Conservation (phyloP, 306 rosid genomes). For the Cotoneaster glaucophyllus region DNA sequence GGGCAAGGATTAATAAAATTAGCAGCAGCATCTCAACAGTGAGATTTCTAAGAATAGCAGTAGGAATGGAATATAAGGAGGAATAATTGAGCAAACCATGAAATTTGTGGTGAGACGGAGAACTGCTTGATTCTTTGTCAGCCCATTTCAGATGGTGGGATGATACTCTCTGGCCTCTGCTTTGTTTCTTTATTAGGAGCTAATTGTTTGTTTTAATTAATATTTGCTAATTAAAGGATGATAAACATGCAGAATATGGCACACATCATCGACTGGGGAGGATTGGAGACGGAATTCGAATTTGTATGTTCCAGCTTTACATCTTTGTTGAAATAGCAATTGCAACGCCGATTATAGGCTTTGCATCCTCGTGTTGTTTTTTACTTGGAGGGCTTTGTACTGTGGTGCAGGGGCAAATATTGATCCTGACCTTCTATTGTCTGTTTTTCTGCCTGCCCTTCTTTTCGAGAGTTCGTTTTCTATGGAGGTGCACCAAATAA, state of each 20-base stretch:
- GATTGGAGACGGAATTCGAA: constrained; percentile 90
- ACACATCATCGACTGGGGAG: constrained; percentile 71
- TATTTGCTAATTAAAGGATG: background rate
- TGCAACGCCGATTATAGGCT: background rate
- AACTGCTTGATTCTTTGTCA: background rate
- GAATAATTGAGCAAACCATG: background rate
- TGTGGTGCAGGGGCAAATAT: constrained; percentile 74
- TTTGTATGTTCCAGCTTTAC: constrained; percentile 53
- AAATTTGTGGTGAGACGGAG: background rate
- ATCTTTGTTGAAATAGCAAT: background rate
- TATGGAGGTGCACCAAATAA: constrained; percentile 94
- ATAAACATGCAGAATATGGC: constrained; percentile 58
- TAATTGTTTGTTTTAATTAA: background rate
- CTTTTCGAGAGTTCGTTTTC: constrained; percentile 90
- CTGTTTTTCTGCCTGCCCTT: constrained; percentile 95
- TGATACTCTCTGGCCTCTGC: background rate
- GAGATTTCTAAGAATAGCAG: background rate
- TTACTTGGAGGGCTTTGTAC: constrained; percentile 9
- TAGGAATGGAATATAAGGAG: background rate
- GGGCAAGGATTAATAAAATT: background rate
- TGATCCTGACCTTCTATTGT: constrained; percentile 78
- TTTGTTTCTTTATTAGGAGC: background rate
- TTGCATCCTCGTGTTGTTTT: background rate
- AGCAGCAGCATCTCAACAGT: background rate
- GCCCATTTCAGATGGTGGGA: background rate